These are phyloP conservation scores for Opeltia flavorubescens DNA, from an alignment of 495 filamentous ascomycete species.

Conservation along the genomic window DNA sequence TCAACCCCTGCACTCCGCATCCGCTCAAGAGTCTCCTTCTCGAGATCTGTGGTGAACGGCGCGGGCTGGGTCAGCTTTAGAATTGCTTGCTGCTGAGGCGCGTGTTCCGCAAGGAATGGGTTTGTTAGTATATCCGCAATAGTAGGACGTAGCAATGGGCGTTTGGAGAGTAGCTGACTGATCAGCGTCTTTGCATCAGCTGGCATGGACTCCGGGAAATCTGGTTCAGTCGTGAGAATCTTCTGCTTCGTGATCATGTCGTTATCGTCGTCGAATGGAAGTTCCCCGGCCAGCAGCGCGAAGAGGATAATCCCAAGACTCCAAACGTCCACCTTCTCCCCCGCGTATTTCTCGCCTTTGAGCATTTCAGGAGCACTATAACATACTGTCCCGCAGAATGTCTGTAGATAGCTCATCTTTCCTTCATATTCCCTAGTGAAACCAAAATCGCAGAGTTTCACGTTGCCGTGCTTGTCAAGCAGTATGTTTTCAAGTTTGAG, in stretches of 20 bases:
- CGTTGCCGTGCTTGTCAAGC: constrained; percentile 91
- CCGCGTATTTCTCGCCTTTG: constrained; percentile 93
- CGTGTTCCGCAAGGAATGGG: constrained; percentile 78
- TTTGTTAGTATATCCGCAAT: constrained; percentile 81
- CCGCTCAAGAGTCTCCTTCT: constrained; percentile 80
- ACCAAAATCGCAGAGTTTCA: constrained; percentile 97
- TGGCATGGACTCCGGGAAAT: constrained; percentile 67
- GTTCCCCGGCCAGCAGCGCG: constrained; percentile 78
- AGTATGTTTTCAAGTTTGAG: constrained; percentile 96
- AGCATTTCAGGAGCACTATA: constrained; percentile 98
- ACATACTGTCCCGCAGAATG: constrained; percentile 94
- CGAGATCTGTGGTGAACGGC: constrained; percentile 75
- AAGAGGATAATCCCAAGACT: constrained; percentile 94
- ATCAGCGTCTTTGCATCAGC: constrained; percentile 64
- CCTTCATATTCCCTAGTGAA: constrained; percentile 97
- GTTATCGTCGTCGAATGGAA: constrained; percentile 92
- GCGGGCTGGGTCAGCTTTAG: constrained; percentile 70
- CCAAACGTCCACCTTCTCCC: constrained; percentile 97
- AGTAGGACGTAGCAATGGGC: constrained; percentile 69
- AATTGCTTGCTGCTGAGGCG: constrained; percentile 79
- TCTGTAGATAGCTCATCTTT: constrained; percentile 87
- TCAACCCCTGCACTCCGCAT: constrained; percentile 94
- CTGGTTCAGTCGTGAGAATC: constrained; percentile 73
- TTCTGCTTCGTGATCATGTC: constrained; percentile 70
- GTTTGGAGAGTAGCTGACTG: constrained; percentile 67